phyloP scores from a whole-genome alignment of 306 rosid species.

The Leucaena leucocephala region DNA sequence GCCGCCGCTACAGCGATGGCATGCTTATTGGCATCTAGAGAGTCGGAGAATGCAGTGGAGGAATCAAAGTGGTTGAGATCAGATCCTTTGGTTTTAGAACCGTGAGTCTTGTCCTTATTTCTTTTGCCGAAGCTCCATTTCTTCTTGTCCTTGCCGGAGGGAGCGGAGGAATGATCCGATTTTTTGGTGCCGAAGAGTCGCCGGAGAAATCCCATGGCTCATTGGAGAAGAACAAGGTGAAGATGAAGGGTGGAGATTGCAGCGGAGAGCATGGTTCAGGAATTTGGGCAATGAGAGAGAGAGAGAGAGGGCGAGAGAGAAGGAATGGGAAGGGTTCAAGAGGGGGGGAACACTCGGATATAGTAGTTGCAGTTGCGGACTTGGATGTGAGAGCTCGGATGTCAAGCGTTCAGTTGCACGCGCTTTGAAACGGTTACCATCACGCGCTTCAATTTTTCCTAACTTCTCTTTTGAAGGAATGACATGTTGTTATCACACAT shows the following conservation, averaged over 20 bases:
- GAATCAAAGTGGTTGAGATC: conserved; percentile 31
- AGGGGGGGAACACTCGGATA: conserved; percentile 23
- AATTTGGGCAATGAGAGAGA: background rate
- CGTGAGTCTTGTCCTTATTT: conserved; percentile 17
- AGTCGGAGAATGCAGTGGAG: conserved; percentile 24
- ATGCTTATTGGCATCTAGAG: conserved; percentile 69
- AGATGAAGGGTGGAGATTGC: background rate
- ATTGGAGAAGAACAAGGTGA: conserved; percentile 22
- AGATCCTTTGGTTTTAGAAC: background rate
- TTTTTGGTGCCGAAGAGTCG: conserved; percentile 73
- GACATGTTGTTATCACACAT: too few species aligned
- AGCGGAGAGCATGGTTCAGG: background rate
- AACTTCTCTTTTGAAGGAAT: background rate
- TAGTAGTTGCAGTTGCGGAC: conserved; percentile 30
- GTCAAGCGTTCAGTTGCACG: background rate
- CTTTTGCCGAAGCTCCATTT: conserved; percentile 49
- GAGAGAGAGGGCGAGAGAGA: background rate
- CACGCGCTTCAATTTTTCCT: background rate
- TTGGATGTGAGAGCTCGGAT: conserved; percentile 6
- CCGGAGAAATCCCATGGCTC: conserved; percentile 82
- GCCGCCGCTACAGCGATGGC: conserved; percentile 95
- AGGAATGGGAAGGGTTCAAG: background rate
- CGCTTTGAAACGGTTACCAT: background rate
- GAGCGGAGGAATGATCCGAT: conserved; percentile 11
- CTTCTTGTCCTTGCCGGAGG: conserved; percentile 35